phyloP scores from a whole-genome alignment of 345 rosid genomes.

The Ceriops tagal region DNA sequence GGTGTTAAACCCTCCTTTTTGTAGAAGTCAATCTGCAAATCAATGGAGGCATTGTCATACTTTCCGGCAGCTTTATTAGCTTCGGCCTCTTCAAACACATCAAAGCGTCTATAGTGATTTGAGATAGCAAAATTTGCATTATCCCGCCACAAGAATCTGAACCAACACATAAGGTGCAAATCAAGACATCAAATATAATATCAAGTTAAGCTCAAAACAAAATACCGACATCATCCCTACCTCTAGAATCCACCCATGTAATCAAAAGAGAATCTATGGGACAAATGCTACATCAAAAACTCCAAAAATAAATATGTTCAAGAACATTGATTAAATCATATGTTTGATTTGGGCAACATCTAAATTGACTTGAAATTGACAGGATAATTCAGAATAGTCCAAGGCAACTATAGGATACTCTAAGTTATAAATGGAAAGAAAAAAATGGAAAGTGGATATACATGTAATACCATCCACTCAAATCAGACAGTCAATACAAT shows the following conservation, averaged over 20 bases:
- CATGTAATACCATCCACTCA: no score
- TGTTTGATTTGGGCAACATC: not conserved
- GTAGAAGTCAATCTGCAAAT: slow-evolving; percentile 72
- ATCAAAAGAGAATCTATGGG: not conserved
- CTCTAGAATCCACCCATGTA: not conserved
- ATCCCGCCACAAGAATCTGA: slow-evolving; percentile 77
- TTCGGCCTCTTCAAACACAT: slow-evolving; percentile 80
- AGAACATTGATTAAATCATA: not conserved
- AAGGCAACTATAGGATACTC: not conserved
- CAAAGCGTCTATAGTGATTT: slow-evolving; percentile 79
- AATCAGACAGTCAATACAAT: no score
- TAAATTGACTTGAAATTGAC: not conserved
- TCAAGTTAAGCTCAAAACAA: slow-evolving; percentile 2
- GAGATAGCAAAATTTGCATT: slow-evolving; percentile 79
- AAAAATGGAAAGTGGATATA: no score
- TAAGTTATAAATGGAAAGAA: not conserved
- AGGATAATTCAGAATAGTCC: slow-evolving; percentile 1
- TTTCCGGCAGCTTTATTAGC: slow-evolving; percentile 91
- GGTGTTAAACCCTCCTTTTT: slow-evolving; percentile 78
- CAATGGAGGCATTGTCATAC: slow-evolving; percentile 72
- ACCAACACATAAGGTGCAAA: not conserved
- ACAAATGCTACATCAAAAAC: not conserved
- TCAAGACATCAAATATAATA: not conserved
- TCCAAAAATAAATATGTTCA: not conserved
- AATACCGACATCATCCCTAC: not conserved